phyloP scores from a whole-genome alignment of 805 yeast genomes.

The Tetrapisispora nanseiensis region DNA sequence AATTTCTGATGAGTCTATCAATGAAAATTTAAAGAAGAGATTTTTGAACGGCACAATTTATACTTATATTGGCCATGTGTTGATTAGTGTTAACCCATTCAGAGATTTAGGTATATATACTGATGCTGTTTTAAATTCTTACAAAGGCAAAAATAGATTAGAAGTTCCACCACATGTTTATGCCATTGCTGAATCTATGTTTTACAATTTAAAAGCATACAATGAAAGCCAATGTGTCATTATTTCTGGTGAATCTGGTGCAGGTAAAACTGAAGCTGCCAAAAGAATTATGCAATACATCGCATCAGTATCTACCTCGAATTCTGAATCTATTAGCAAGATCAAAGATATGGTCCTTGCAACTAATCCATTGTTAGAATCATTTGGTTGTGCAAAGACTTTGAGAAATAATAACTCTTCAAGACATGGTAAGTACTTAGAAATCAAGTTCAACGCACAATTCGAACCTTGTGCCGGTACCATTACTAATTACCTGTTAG shows the following conservation, averaged over 20 bases:
- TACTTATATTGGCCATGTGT: constrained; percentile 87
- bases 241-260: constrained; percentile 95
- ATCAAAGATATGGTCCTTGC: constrained; percentile 97
- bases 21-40: constrained; percentile 80
- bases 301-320: constrained; percentile 61
- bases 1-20: constrained; percentile 85
- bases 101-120: constrained; percentile 94
- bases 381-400: constrained; percentile 97
- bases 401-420: constrained; percentile 96
- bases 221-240: constrained; percentile 94
- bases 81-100: constrained; percentile 94
- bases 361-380: constrained; percentile 95
- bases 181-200: constrained; percentile 96
- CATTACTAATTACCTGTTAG: constrained; percentile 87
- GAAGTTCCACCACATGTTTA: constrained; percentile 98
- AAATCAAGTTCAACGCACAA: constrained; percentile 71
- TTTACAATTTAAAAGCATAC: constrained; percentile 87
- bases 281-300: constrained; percentile 96
- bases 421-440: constrained; percentile 92
- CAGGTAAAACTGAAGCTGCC: constrained; percentile 97
- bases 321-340: constrained; percentile 62
- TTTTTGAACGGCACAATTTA: constrained; percentile 85
- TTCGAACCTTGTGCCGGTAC: constrained; percentile 92
- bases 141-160: constrained; percentile 84
- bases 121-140: constrained; percentile 58